A percentile compares a stretch with the other conserved stretches of the same genome.
Conservation (phyloP, 345 rosid species). For the Angophora floribunda region DNA sequence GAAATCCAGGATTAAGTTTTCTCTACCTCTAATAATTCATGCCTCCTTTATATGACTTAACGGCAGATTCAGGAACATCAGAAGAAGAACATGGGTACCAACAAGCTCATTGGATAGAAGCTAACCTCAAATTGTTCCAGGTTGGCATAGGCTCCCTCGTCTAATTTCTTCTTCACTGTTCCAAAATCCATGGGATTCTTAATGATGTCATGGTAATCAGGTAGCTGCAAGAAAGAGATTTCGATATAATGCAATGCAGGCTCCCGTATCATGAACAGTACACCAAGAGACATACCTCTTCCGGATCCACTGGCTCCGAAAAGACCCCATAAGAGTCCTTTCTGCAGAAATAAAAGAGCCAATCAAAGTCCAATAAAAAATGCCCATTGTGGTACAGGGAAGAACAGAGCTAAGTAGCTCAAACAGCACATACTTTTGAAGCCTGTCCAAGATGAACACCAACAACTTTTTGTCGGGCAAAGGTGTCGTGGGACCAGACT, state of each 20-base stretch:
- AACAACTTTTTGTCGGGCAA: conserved; percentile 99
- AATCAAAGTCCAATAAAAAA: conserved; percentile 11
- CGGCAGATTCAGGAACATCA: neutral
- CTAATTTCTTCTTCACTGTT: conserved; percentile 69
- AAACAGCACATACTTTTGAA: conserved; percentile 72
- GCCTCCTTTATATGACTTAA: neutral
- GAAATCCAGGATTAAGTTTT: neutral
- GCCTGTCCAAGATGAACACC: conserved; percentile 97
- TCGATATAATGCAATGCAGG: neutral
- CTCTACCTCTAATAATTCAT: neutral
- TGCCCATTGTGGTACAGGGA: neutral
- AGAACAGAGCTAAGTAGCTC: neutral
- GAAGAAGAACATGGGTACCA: neutral
- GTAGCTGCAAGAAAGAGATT: conserved; percentile 52
- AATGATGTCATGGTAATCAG: conserved; percentile 84
- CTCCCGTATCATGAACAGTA: neutral
- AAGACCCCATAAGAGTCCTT: conserved; percentile 94
- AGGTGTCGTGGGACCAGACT: conserved; percentile 90
- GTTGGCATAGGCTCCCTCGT: conserved; percentile 42
- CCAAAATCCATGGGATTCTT: conserved; percentile 86
- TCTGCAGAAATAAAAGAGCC: conserved; percentile 29
- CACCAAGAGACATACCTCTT: neutral
- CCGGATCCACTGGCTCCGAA: conserved; percentile 80
- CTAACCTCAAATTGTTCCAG: conserved; percentile 91
- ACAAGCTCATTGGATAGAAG: neutral